Evolutionary conservation across 2,329 filamentous ascomycete genomes (phyloP).

Genomic region (Ramularia endophylla): DNA sequence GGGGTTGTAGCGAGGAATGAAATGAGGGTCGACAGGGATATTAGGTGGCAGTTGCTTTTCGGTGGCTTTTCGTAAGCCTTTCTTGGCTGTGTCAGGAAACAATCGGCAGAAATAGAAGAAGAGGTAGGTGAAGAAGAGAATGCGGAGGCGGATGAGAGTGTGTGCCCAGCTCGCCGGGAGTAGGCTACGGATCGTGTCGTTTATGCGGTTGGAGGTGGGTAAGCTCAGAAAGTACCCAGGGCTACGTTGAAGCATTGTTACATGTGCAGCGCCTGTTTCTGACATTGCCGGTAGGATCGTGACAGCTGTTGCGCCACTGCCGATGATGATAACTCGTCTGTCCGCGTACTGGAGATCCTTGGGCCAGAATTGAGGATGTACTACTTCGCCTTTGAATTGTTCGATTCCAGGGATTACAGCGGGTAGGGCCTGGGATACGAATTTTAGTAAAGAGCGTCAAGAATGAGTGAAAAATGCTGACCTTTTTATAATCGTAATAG

Average conservation of each 20-base stretch:
- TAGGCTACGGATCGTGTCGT: too few relatives aligned
- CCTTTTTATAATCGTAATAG: slow-evolving; percentile 64
- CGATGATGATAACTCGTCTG: slow-evolving; percentile 66
- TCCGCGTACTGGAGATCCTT: slow-evolving; percentile 56
- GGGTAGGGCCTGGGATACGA: slow-evolving; percentile 45
- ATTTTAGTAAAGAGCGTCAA: too few relatives aligned
- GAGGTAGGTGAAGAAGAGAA: too few relatives aligned
- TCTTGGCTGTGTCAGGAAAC: slow-evolving; percentile 1
- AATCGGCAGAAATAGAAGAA: background rate
- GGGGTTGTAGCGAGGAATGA: slow-evolving; percentile 39
- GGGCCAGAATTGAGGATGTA: slow-evolving; percentile 73
- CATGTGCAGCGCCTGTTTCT: slow-evolving; percentile 51
- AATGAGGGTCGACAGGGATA: slow-evolving; percentile 34
- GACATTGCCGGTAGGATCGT: slow-evolving; percentile 67
- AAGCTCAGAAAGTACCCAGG: slow-evolving; percentile 51
- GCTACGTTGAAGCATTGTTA: slow-evolving; percentile 76
- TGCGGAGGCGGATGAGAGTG: too few relatives aligned
- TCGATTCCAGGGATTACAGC: slow-evolving; percentile 60
- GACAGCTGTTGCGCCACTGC: slow-evolving; percentile 70
- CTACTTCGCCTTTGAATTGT: slow-evolving; percentile 54
- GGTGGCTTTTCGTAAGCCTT: background rate
- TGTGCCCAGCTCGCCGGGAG: too few relatives aligned
- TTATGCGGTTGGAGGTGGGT: slow-evolving; percentile 6
- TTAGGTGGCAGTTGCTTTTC: background rate
- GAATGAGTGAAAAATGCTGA: too few relatives aligned